Conservation (phyloP, 257 asterid species). For the Parsonsia alboflavescens region DNA sequence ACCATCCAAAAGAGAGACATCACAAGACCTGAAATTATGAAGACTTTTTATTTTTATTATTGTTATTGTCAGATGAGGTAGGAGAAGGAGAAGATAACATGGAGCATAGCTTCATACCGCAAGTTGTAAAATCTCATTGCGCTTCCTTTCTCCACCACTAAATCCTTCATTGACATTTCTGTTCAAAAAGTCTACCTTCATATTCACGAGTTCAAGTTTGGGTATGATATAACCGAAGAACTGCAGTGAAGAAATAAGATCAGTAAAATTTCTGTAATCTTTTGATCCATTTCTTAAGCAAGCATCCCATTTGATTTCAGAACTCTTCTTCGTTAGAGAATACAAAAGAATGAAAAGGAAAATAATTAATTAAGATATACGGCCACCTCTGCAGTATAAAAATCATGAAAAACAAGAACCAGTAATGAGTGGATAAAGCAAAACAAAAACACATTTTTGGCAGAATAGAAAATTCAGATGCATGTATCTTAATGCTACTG, state of each 20-base stretch:
- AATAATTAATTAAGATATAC: not conserved
- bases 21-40: not conserved
- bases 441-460: not conserved
- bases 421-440: not conserved
- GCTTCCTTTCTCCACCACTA: constrained; percentile 98
- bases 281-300: not conserved
- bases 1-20: not conserved
- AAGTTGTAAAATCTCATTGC: constrained; percentile 94
- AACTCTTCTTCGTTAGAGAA: not conserved
- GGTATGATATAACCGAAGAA: constrained; percentile 81
- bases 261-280: not conserved
- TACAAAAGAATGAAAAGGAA: not conserved
- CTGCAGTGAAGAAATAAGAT: constrained; percentile 45
- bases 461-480: not conserved
- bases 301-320: not conserved
- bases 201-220: constrained; percentile 81
- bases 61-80: not conserved
- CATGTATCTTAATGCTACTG: not conserved
- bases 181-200: constrained; percentile 83
- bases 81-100: constrained; percentile 10
- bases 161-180: constrained; percentile 98
- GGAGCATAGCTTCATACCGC: constrained; percentile 48
- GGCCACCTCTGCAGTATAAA: not conserved
- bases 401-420: not conserved
- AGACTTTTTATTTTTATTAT: not conserved